These are phyloP conservation scores for Boletus tylopilopsis DNA, from an alignment of 768 basidiomycete species.

Conservation along the genomic window DNA sequence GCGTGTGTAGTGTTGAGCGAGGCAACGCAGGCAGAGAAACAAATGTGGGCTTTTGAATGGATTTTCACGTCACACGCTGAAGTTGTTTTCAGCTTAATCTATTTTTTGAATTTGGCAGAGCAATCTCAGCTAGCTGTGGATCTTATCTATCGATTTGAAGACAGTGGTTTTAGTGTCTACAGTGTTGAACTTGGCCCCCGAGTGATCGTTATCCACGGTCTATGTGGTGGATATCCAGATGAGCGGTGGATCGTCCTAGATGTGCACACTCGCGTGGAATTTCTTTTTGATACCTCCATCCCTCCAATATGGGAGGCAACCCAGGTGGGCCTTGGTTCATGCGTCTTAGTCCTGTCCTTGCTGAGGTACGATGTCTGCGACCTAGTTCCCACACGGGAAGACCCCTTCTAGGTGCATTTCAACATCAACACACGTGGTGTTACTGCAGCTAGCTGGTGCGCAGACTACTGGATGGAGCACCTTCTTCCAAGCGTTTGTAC, in stretches of 20 bases:
- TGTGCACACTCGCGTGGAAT: slow-evolving; percentile 7
- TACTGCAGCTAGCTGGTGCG: not conserved
- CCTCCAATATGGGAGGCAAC: not conserved
- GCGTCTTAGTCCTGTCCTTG: not conserved
- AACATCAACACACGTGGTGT: slow-evolving; percentile 19
- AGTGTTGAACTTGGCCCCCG: slow-evolving; percentile 16
- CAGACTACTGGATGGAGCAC: not conserved
- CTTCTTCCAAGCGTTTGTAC: slow-evolving; percentile 8
- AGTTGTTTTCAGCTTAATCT: too few relatives aligned
- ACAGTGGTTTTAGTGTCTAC: too few relatives aligned
- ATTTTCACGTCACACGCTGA: too few relatives aligned
- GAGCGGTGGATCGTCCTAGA: slow-evolving; percentile 1
- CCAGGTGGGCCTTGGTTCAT: not conserved
- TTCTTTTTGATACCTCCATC: not conserved
- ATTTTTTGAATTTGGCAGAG: too few relatives aligned
- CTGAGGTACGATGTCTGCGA: not conserved
- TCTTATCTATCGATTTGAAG: too few relatives aligned
- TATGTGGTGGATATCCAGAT: too few relatives aligned
- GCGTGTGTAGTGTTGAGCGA: too few relatives aligned
- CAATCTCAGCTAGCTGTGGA: too few relatives aligned
- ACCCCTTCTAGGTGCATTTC: too few relatives aligned
- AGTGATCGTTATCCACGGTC: slow-evolving; percentile 6
- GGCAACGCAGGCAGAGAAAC: too few relatives aligned
- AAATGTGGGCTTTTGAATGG: too few relatives aligned
- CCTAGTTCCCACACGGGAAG: slow-evolving; percentile 1